Evolutionary conservation across 1,284 basidiomycete genomes (phyloP), one percentile per base, ranked within the genome.

Genomic region (Blastosporella zonata): DNA sequence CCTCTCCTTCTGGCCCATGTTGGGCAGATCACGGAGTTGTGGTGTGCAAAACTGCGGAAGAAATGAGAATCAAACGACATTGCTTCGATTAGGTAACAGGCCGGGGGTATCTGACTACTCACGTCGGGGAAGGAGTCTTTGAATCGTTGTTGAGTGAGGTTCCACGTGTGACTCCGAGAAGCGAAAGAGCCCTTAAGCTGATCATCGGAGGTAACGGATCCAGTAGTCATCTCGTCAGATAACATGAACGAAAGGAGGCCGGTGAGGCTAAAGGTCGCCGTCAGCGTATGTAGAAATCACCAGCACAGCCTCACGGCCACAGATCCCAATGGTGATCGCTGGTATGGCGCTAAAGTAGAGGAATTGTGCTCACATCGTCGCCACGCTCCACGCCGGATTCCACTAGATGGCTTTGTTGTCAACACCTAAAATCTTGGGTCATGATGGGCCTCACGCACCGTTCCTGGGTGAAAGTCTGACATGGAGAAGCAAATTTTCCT

Each of bases 401-500:
- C 89, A 91, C 86, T 89, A 46, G 12, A 53, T 39, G 15, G n/a
- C n/a, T n/a, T 23, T 38, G 21, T 38, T 46, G 42, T 54, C 25
- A 58, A 47, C 41, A 45, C 13, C 6, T 34, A 27, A 55, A 40
- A 47, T 52, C 43, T 17, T 13, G 29, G 21, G 34, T 25, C 6
- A 1, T 2, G 38, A 48, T 27, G 36, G 41, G 51, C 27, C 17
- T 9, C 6, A 79, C 90, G 68, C 61, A 93, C 93, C 46, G 87
- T 82, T 55, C 90, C 90, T 1, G 92, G 91, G 61, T 94, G 91
- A 65, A 92, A 97, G 64, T 93, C 91, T 2, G 92, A 94, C 92
- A 95, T 95, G 31, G 91, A 93, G 71, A 94, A 94, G 65, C 92
- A 96, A 56, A 97, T 97, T 78, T 94, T 95, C 71, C 86, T 86